These are phyloP conservation scores for Chenopodium formosanum DNA, from an alignment of 148 eudicot genomes.

Conservation along the genomic window DNA sequence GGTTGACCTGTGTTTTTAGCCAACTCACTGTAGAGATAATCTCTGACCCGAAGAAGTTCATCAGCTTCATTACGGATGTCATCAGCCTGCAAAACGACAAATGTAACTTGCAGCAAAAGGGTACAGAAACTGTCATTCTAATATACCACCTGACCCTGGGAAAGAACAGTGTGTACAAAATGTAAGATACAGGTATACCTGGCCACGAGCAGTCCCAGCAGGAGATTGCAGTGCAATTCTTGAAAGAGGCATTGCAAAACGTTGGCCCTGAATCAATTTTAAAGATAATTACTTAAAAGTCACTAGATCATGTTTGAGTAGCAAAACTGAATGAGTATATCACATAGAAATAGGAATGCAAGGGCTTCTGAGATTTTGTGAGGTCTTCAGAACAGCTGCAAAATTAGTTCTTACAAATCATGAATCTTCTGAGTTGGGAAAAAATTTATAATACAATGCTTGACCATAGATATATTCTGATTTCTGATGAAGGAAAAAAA, in stretches of 20 bases:
- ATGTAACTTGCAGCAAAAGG: not conserved
- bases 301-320: not conserved
- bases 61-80: conserved; percentile 69
- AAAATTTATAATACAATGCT: not conserved
- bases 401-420: not conserved
- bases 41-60: conserved; percentile 77
- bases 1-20: conserved; percentile 87
- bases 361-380: not conserved
- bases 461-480: not conserved
- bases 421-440: not conserved
- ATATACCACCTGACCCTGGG: not conserved
- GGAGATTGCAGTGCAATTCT: conserved; percentile 68
- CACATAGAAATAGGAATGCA: not conserved
- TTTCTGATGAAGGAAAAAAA: not conserved
- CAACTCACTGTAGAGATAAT: conserved; percentile 75
- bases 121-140: not conserved
- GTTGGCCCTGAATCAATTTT: conserved; percentile 57
- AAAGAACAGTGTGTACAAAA: not conserved
- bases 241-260: conserved; percentile 76
- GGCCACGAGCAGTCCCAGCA: conserved; percentile 84
- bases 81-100: conserved; percentile 62
- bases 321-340: not conserved
- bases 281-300: not conserved
- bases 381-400: not conserved
- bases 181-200: conserved; percentile 37